Base-by-base conservation (phyloP, 371 early-diverging fungal genomes). In the Mortierella sp. region DNA sequence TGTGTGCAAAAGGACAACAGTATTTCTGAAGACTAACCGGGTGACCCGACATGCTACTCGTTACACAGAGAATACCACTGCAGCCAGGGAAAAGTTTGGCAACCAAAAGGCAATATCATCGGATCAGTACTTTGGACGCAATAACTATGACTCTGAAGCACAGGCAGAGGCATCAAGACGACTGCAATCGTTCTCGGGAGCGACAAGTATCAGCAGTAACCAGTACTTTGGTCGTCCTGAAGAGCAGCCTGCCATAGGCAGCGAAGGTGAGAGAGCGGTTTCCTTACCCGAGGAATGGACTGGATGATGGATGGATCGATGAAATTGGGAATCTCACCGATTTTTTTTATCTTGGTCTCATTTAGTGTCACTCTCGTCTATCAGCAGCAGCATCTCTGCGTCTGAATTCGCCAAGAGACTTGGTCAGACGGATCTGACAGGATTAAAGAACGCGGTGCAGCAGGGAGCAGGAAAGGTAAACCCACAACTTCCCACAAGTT, bases 101-200 rank as follows among this genome's bases (percentile, higher is more conserved):
- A 85, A 80, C 56, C 92, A 93, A 23, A 93, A 91, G 63, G 87
- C 89, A 34, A 94, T 96, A 60, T 93, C 93, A 4, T 91, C 94
- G 10, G 96, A 95, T 65, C 93, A 94, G 81, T 96, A 90, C 81
- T 96, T 96, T 87, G 92, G 90, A 12, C 86, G 96, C 30, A 89
- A 90, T 31, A 79, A 82, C 19, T 92, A 90, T 54, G 89, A 89
- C 71, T 82, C 84, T 42, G 81, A 84, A 1, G 72, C 83, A 12
- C 85, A 90, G 13, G 84, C 87, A 13, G 91, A 91, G 54, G 86
- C 90, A 19, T 79, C 84, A 27, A 83, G 72, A 18, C 86, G 91
- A n/a, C 80, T 96, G 7, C 81, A 83, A 30, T 83, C 91, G 58
- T 94, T 96, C 67, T 76, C 86, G 24, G 90, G 90, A 14, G 88